These are phyloP conservation scores for Colletotrichum gigasporum DNA, from an alignment of 2,329 filamentous ascomycete species.

Conservation along the genomic window DNA sequence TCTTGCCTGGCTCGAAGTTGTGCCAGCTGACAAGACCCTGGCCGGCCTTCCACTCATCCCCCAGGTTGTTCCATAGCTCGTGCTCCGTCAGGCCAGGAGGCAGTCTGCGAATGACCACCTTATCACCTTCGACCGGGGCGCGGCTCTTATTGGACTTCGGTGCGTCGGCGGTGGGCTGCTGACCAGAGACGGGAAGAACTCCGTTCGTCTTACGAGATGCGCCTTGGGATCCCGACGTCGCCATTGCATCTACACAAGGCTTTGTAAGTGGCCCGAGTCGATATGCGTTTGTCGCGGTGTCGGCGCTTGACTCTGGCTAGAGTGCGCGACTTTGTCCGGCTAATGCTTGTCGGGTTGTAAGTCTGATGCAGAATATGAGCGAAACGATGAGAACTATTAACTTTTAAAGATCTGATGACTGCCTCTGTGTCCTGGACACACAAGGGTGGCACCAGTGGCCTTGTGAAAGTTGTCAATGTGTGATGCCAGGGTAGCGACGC, in stretches of 20 bases:
- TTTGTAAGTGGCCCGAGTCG: background rate
- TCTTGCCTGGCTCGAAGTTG: conserved; percentile 72
- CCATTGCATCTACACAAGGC: conserved; percentile 12
- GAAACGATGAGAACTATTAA: background rate
- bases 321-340: conserved; percentile 13
- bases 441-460: background rate
- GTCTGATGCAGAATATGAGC: background rate
- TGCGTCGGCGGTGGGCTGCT: conserved; percentile 52
- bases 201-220: conserved; percentile 57
- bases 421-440: conserved; percentile 1
- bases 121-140: conserved; percentile 72
- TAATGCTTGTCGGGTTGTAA: background rate
- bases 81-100: conserved; percentile 84
- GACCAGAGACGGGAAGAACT: conserved; percentile 58
- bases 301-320: background rate
- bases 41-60: conserved; percentile 83
- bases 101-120: conserved; percentile 84
- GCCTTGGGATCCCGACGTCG: conserved; percentile 20
- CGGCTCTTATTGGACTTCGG: conserved; percentile 57
- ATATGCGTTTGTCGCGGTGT: background rate
- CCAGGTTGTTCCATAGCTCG: conserved; percentile 79
- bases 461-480: background rate
- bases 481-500: conserved; percentile 14
- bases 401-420: background rate
- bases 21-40: conserved; percentile 88